A percentile compares a stretch with the other conserved stretches of the same genome.
Conservation (phyloP, 192 early-diverging fungal species). For the Coemansia sp. region DNA sequence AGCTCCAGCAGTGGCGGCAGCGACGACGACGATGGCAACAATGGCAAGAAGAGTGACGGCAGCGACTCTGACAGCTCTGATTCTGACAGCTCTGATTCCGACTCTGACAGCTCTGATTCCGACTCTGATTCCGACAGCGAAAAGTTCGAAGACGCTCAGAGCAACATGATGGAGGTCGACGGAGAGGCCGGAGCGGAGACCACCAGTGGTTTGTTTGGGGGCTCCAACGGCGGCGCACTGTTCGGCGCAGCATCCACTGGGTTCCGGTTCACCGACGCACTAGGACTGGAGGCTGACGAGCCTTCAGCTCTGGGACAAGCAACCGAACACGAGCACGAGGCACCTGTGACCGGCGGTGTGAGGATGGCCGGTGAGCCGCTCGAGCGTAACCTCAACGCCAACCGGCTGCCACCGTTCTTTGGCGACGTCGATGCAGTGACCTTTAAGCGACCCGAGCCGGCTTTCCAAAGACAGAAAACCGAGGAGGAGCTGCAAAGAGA, state of each 20-base stretch:
- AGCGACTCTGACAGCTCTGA: conserved; percentile 8
- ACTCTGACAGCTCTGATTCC: conserved; percentile 7
- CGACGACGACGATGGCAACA: background rate
- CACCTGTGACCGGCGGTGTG: conserved; percentile 39
- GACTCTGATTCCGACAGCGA: conserved; percentile 17
- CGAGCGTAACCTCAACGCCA: conserved; percentile 51
- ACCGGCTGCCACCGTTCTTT: conserved; percentile 49
- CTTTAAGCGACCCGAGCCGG: conserved; percentile 41
- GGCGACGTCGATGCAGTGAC: conserved; percentile 36
- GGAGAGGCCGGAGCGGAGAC: background rate
- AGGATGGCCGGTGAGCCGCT: conserved; percentile 17
- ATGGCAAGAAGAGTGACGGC: background rate
- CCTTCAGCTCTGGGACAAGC: conserved; percentile 21
- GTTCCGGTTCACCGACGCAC: conserved; percentile 41
- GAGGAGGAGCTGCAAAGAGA: conserved; percentile 50
- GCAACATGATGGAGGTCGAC: conserved; percentile 42
- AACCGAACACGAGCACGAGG: conserved; percentile 9
- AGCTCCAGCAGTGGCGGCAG: background rate
- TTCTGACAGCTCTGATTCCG: conserved; percentile 2
- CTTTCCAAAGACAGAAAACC: conserved; percentile 52
- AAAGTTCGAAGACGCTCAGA: background rate
- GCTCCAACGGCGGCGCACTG: conserved; percentile 15
- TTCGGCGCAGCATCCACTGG: conserved; percentile 19
- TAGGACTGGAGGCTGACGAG: conserved; percentile 52
- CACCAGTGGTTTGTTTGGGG: conserved; percentile 17